Evolutionary conservation across 2,329 filamentous ascomycete species (phyloP).

Genomic region (Herpotrichia juniperi): DNA sequence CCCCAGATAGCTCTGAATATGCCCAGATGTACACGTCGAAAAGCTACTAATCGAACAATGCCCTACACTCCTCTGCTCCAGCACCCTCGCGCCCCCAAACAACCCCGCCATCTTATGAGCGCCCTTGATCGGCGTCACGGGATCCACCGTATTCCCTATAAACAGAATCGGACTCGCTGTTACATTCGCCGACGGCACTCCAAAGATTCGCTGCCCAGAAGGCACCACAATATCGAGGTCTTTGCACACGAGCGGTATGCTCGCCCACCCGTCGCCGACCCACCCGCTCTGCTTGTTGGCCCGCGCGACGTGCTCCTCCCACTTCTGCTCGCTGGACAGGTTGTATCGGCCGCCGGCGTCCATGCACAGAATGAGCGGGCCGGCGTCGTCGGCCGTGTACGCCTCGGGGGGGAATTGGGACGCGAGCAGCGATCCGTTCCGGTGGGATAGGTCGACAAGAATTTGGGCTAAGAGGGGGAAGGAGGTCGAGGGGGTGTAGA

Average conservation of each 20-base stretch:
- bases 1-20: neutral
- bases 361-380: neutral
- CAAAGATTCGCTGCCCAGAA: neutral
- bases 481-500: neutral
- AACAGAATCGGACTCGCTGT: slow-evolving; percentile 2
- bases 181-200: neutral
- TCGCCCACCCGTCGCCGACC: neutral
- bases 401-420: neutral
- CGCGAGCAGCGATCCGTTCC: neutral
- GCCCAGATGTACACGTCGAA: neutral
- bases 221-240: neutral
- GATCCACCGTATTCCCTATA: slow-evolving; percentile 1
- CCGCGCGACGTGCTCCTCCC: neutral
- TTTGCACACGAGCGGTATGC: neutral
- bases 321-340: neutral
- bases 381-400: neutral
- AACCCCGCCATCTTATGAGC: neutral
- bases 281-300: neutral
- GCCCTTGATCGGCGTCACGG: neutral
- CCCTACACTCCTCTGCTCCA: slow-evolving; percentile 3
- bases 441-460: neutral
- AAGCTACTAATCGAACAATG: neutral
- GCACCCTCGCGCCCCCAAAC: neutral
- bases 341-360: neutral
- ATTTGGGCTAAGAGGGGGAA: slow-evolving; percentile 2